Base-by-base conservation (phyloP, 805 yeast genomes). In the Pichia pseudocactophila region DNA sequence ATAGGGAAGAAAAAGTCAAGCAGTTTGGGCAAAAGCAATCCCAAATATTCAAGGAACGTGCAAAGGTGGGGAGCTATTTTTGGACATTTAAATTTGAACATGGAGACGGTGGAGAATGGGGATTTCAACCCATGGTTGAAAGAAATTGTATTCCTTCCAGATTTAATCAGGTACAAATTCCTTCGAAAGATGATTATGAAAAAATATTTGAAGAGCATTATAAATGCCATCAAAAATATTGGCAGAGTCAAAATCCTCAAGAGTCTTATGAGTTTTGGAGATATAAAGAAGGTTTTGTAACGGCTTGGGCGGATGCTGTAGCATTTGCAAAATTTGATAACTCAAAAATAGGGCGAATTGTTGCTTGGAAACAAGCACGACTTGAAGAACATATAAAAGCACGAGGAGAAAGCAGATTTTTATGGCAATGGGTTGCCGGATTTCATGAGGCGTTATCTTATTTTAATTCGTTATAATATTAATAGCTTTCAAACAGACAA, bases 31-130 rank as follows among this genome's bases (percentile, higher is more conserved):
- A 65, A 16, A 59, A 58, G n/a, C 80, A 86, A 58, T 49, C 61
- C 5, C 54, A 62, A 3, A 48, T 73, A 6, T 74, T 83, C 54
- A 55, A 58, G 5, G 52, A 71, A 31, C 63, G 81, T 30, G 80
- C 90, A 1, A 59, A 69, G 9, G 72, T 77, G 43, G 97, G 97
- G 0, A 70, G 75, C 45, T 89, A 72, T 61, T 90, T 92, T 62
- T 90, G 97, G 97, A 84, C 96, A 2, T 83, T 65, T 59, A 86
- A 87, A 62, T 89, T 89, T 56, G 76, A 82, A 57, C 70, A 78
- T 44, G 97, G 97, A 2, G 82, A 80, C 55, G 97, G 97, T 34
- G 97, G 97, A 13, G 97, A 87, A 63, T 90, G 97, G 97, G 97
- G 92, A 39, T 81, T 86, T 62, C 70, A 72, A 19, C 83, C 87